Base-by-base conservation (phyloP, 192 early-diverging fungal genomes). In the Gamsiella multidivaricata region DNA sequence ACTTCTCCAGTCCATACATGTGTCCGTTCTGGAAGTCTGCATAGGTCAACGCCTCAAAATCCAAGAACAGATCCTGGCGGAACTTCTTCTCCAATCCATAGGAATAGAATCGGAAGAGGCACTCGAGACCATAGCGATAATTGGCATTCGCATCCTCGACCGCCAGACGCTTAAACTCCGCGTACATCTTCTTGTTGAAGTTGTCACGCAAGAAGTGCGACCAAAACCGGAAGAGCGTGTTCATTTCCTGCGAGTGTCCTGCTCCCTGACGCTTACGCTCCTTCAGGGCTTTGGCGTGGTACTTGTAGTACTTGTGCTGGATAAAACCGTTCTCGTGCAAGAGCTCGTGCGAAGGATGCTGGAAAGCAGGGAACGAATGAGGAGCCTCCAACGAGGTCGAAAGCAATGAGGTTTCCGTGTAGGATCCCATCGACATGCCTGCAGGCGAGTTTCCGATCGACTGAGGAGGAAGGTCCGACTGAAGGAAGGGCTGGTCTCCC, bases 151-250 rank as follows among this genome's bases (percentile, higher is more conserved):
- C 92, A 80, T 98, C 97, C 67, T 97, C 94, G 25, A 95, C 86
- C 4, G 97, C 93, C 18, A 96, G 81, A 9, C 88, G 84, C 82
- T 94, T 94, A 83, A 98, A 98, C 82, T 98, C 96, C 49, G 81
- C 75, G 79, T 96, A 96, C 95, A 98, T 96, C 65, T 88, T 89
- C 81, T 90, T 88, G 88, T 95, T 97, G 80, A 95, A 98, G 67
- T 92, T 92, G 81, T 98, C 97, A 80, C 95, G 95, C 80, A 98
- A 85, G 80, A 98, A 98, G 84, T 97, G 95, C 54, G 91, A 94
- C 97, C 97, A 98, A 92, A 98, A 98, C 25, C 95, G 91, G 83
- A 91, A 96, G 62, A 98, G 81, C 11, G 97, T 97, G 87, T 97
- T 97, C 97, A 98, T 98, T 75, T 97, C 95, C 64, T 94, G 94